Percentiles rank a stretch among this genome's conserved stretches.
Evolutionary conservation across 2,329 filamentous ascomycete genomes (phyloP).

Genomic region (Reticulascus tulasneorum): DNA sequence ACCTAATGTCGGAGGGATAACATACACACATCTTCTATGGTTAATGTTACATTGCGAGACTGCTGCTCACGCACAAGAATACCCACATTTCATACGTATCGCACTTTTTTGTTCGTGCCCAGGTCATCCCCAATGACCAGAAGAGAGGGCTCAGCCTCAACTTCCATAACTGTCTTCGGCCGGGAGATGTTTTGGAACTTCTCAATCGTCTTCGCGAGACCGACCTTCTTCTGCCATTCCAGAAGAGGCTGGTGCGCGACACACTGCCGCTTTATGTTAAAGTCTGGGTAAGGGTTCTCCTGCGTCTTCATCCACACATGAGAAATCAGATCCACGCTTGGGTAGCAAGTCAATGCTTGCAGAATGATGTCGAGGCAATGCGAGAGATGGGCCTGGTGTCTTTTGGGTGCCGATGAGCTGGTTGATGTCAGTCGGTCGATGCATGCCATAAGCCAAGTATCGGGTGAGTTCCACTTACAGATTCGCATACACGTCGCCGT

Average conservation of each 20-base stretch:
- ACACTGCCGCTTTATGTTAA: conserved; percentile 12
- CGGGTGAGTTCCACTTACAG: background rate
- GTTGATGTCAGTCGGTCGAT: too few relatives aligned
- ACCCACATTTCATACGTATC: too few relatives aligned
- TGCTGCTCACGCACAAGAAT: too few relatives aligned
- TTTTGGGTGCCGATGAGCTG: conserved; percentile 6
- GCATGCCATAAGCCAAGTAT: background rate
- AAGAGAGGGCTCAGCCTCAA: conserved; percentile 7
- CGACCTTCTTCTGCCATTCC: conserved; percentile 5
- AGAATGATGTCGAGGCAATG: conserved; percentile 8
- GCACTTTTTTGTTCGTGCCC: conserved; percentile 3
- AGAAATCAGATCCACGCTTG: conserved; percentile 6
- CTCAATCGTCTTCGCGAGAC: conserved; percentile 6
- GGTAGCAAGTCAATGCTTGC: conserved; percentile 8
- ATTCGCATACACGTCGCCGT: conserved; percentile 1
- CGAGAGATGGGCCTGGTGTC: conserved; percentile 6
- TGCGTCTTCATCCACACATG: conserved; percentile 12
- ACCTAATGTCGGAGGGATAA: too few relatives aligned
- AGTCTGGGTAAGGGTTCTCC: conserved; percentile 9
- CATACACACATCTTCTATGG: too few relatives aligned
- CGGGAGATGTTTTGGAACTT: conserved; percentile 8
- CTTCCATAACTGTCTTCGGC: conserved; percentile 1
- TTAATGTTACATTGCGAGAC: too few relatives aligned
- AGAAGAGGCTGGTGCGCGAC: conserved; percentile 5
- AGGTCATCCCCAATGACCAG: conserved; percentile 4